Conservation (phyloP, 169 alveolate genomes). For the Plasmodium gallinaceum region DNA sequence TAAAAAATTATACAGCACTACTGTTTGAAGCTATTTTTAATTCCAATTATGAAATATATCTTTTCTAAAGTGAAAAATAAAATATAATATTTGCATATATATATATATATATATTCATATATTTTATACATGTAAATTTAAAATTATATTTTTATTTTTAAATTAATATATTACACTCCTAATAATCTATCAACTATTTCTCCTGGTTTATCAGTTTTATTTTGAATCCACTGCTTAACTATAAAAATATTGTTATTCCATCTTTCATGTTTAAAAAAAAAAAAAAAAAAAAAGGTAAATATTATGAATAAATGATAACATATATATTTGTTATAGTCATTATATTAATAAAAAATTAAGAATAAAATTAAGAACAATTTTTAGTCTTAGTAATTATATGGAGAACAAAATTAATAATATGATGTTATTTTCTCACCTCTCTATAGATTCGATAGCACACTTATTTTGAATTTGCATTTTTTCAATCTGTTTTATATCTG, state of each 20-base stretch:
- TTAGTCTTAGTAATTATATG: no score
- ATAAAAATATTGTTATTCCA: slow-evolving; percentile 71
- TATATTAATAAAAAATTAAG: no score
- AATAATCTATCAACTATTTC: slow-evolving; percentile 63
- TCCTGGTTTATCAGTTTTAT: slow-evolving; percentile 47
- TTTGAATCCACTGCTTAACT: slow-evolving; percentile 71
- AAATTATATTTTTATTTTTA: slow-evolving; percentile 3
- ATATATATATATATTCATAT: neutral
- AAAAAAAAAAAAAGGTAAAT: no score
- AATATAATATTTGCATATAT: slow-evolving; percentile 12
- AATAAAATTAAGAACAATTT: no score
- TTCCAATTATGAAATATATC: slow-evolving; percentile 72
- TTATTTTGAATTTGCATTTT: slow-evolving; percentile 54
- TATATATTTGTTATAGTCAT: no score
- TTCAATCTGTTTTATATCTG: slow-evolving; percentile 63
- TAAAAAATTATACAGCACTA: neutral
- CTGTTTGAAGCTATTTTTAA: neutral
- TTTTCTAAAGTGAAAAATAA: slow-evolving; percentile 36
- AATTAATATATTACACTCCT: slow-evolving; percentile 49
- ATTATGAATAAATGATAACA: no score
- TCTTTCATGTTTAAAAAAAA: slow-evolving; percentile 9
- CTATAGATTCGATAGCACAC: slow-evolving; percentile 62
- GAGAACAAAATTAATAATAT: no score
- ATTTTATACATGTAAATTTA: neutral
- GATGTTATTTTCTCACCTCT: slow-evolving; percentile 19